Evolutionary conservation across 1,284 basidiomycete species (phyloP).

Genomic region (Cutaneotrichosporon sp.): DNA sequence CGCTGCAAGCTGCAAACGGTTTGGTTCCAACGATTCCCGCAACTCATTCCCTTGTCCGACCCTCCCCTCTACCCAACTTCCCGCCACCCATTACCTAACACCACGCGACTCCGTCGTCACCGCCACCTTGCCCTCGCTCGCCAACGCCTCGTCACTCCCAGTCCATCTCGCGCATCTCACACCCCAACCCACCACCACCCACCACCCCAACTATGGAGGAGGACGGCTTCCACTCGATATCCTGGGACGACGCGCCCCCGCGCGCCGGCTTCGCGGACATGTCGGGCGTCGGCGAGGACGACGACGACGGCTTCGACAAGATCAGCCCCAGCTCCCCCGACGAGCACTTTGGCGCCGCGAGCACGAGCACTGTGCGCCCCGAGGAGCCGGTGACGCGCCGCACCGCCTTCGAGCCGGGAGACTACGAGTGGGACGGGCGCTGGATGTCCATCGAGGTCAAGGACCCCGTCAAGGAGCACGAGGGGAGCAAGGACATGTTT

Average conservation of each 20-base stretch:
- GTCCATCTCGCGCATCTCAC: neutral
- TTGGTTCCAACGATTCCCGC: no score
- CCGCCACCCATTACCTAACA: neutral
- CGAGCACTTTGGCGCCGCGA: slow-evolving; percentile 10
- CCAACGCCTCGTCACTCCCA: neutral
- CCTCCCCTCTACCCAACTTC: neutral
- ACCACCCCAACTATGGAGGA: slow-evolving; percentile 33
- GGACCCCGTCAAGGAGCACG: slow-evolving; percentile 92
- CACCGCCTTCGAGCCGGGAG: slow-evolving; percentile 13
- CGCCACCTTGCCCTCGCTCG: neutral
- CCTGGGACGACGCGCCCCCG: slow-evolving; percentile 49
- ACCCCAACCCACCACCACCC: neutral
- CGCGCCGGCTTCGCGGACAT: slow-evolving; percentile 28
- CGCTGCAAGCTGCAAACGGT: no score
- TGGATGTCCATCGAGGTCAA: slow-evolving; percentile 81
- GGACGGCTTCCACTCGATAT: slow-evolving; percentile 51
- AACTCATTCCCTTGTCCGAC: no score
- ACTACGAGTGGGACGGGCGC: slow-evolving; percentile 69
- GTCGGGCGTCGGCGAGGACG: slow-evolving; percentile 28
- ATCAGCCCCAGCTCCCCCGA: slow-evolving; percentile 33
- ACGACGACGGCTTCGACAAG: slow-evolving; percentile 48
- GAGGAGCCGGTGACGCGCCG: neutral
- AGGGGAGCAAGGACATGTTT: slow-evolving; percentile 94
- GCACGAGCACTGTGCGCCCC: slow-evolving; percentile 13
- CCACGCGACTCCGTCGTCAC: neutral